Evolutionary conservation across 2,329 filamentous ascomycete species (phyloP), one percentile per base, ranked within the genome.

Genomic region (Neopestalotiopsis sp.): DNA sequence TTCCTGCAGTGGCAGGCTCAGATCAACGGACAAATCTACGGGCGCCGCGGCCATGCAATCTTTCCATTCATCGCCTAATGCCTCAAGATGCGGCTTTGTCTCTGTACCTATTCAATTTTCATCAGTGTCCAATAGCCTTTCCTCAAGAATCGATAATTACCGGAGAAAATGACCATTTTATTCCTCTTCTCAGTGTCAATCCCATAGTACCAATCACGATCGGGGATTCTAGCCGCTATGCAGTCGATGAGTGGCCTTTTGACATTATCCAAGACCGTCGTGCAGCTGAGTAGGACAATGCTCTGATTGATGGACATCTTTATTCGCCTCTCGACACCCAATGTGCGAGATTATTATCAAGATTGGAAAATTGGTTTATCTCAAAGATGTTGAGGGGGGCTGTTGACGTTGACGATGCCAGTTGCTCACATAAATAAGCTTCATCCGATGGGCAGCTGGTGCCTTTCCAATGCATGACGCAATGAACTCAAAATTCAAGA

Each of bases 391-490:
- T 53, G 45, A 53, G 20, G 45, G 9, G 34, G 45, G 45, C 45
- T n/a, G 45, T 53, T 53, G 45, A 53, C 45, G 45, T 53, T 53
- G 45, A 53, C 45, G 45, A 53, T 53, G 45, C 45, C 45, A 53
- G 14, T 20, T 53, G n/a, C 45, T 53, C 45, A 53, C 45, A 53
- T 53, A 53, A 53, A 53, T 53, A 53, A 53, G 45, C 45, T 53
- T 53, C 45, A 53, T 20, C 45, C 17, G 45, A 53, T 17, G 45
- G 45, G n/a, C 14, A 53, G 7, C 20, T n/a, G 17, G 20, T 53
- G 45, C 20, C 45, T 24, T 17, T 53, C 20, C n/a, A 38, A 53
- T 53, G 45, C 14, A 53, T 53, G 45, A 53, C 45, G 45, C 45
- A 53, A 53, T 53, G 45, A 53, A 53, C 45, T 24, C 20, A 53